These are phyloP conservation scores for Leishmania turanica DNA, from an alignment of 208 protist species.

Conservation along the genomic window DNA sequence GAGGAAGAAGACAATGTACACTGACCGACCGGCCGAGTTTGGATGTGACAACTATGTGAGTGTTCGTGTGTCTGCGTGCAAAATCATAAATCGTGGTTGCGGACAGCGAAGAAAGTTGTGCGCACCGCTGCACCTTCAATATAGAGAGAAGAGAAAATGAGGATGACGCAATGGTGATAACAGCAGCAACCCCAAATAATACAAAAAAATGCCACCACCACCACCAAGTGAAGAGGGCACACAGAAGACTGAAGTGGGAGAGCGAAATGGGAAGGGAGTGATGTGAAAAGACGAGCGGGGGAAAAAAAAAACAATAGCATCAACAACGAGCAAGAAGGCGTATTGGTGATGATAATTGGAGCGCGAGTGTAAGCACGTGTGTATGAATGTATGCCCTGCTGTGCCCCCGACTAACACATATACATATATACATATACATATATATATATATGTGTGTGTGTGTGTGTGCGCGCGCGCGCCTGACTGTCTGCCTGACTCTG, in stretches of 20 bases:
- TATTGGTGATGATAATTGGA: not conserved
- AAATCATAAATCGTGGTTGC: not conserved
- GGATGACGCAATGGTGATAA: not conserved
- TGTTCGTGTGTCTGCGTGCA: not conserved
- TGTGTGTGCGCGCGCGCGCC: not conserved
- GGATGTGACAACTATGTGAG: not conserved
- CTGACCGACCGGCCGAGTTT: not conserved
- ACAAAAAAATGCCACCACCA: not conserved
- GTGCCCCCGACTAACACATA: no score
- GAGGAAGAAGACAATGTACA: not conserved
- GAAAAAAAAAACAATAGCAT: not conserved
- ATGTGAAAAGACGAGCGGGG: slow-evolving; percentile 9
- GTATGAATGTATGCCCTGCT: not conserved
- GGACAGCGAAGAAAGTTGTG: not conserved
- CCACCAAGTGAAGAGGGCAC: not conserved
- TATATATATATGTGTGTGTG: not conserved
- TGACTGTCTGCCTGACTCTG: no score
- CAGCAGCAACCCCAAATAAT: not conserved
- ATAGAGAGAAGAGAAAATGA: not conserved
- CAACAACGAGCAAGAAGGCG: not conserved
- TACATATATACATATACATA: no score
- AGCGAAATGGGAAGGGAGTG: not conserved
- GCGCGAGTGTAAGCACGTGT: not conserved
- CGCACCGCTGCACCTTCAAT: not conserved
- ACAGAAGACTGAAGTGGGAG: not conserved